phyloP scores from a whole-genome alignment of 2,329 filamentous ascomycete species.

The Colletotrichum sp. region DNA sequence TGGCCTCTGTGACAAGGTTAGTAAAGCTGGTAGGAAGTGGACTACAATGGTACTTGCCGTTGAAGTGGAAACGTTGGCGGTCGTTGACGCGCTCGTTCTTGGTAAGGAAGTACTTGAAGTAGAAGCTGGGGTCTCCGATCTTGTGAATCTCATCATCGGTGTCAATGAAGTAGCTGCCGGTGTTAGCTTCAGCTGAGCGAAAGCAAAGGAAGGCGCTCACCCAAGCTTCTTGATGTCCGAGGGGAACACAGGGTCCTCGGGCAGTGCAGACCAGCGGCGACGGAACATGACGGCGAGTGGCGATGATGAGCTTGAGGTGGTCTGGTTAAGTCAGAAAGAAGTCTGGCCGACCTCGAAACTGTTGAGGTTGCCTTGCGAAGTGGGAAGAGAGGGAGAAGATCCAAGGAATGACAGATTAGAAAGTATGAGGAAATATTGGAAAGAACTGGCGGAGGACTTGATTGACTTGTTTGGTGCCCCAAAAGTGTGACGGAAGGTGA shows the following conservation, averaged over 20 bases:
- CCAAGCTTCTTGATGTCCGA: constrained; percentile 73
- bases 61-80: constrained; percentile 75
- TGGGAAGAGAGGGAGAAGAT: background rate
- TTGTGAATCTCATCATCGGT: constrained; percentile 76
- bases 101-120: constrained; percentile 77
- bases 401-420: background rate
- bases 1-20: constrained; percentile 54
- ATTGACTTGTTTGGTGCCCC: background rate
- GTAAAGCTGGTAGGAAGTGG: background rate
- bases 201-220: constrained; percentile 48
- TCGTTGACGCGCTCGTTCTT: constrained; percentile 80
- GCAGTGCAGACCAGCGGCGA: constrained; percentile 70
- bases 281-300: constrained; percentile 70
- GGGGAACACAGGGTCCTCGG: constrained; percentile 72
- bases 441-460: background rate
- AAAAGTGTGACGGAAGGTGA: background rate
- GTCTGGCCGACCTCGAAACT: background rate
- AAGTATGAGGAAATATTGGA: background rate
- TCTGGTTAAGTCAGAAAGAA: background rate
- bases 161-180: constrained; percentile 77
- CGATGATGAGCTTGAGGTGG: background rate
- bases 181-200: background rate
- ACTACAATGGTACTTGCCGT: constrained; percentile 56
- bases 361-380: background rate
- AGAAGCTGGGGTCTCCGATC: constrained; percentile 68